A percentile compares a stretch with the other conserved stretches of the same genome.
phyloP scores from a whole-genome alignment of 1,284 basidiomycete genomes.

The Cronartium quercuum region DNA sequence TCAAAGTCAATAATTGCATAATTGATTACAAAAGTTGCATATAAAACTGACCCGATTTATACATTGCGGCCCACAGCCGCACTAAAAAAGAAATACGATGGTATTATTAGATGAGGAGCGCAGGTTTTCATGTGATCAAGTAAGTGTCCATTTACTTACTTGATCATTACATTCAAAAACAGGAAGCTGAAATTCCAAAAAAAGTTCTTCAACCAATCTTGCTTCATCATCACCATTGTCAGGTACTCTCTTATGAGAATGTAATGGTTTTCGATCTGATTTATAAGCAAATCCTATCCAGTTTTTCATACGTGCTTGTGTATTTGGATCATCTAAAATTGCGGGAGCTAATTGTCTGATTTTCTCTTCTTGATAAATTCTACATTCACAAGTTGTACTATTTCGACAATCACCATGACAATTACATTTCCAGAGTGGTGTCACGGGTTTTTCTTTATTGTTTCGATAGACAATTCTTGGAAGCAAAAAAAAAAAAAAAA shows the following conservation, averaged over 20 bases:
- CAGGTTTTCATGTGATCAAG: background rate
- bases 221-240: slow-evolving; percentile 25
- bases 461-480: slow-evolving; percentile 17
- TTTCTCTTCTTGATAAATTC: slow-evolving; percentile 1
- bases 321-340: background rate
- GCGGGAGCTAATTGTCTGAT: background rate
- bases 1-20: background rate
- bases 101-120: background rate
- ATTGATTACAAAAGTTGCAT: background rate
- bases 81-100: background rate
- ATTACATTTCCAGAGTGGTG: slow-evolving; percentile 27
- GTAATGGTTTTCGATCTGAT: background rate
- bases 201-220: slow-evolving; percentile 6
- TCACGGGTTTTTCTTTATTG: slow-evolving; percentile 10
- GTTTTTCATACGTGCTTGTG: background rate
- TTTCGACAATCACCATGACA: slow-evolving; percentile 28
- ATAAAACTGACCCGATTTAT: slow-evolving; percentile 29
- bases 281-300: slow-evolving; percentile 26
- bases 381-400: slow-evolving; percentile 14
- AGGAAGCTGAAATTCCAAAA: background rate
- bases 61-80: slow-evolving; percentile 29
- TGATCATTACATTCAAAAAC: slow-evolving; percentile 27
- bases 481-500: background rate
- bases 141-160: background rate
- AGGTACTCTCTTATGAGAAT: slow-evolving; percentile 5